Conservation (phyloP, 176 grass and related monocot species). For the Oryza australiensis region DNA sequence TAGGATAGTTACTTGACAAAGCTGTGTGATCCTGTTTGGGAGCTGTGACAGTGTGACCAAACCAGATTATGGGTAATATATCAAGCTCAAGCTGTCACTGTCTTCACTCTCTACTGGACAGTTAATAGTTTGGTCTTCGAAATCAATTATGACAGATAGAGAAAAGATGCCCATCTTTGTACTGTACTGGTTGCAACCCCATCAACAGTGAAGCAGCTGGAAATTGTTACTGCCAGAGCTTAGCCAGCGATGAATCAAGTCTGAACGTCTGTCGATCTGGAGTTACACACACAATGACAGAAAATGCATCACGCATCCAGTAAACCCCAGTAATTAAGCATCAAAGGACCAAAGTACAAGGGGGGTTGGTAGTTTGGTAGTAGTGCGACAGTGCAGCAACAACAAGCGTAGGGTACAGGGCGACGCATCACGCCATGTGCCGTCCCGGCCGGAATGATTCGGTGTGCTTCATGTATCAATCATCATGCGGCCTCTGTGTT, state of each 20-base stretch:
- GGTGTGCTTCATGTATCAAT: constrained; percentile 4
- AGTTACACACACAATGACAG: neutral
- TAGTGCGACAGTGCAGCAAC: neutral
- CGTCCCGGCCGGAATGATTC: constrained; percentile 35
- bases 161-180: neutral
- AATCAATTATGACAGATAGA: neutral
- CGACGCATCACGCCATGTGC: constrained; percentile 22
- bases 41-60: neutral
- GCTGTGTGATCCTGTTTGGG: neutral
- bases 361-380: neutral
- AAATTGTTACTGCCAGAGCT: neutral
- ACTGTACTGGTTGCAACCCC: neutral
- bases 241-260: neutral
- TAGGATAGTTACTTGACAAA: neutral
- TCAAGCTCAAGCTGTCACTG: neutral
- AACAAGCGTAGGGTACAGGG: neutral
- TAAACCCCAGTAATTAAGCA: neutral
- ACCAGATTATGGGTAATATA: neutral
- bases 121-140: neutral
- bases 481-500: neutral
- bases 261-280: neutral
- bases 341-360: constrained; percentile 8
- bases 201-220: neutral
- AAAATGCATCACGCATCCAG: neutral
- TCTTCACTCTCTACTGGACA: neutral